Evolutionary conservation across 345 rosid species (phyloP), one percentile per base, ranked within the genome.

Genomic region (Microthlaspi erraticum): DNA sequence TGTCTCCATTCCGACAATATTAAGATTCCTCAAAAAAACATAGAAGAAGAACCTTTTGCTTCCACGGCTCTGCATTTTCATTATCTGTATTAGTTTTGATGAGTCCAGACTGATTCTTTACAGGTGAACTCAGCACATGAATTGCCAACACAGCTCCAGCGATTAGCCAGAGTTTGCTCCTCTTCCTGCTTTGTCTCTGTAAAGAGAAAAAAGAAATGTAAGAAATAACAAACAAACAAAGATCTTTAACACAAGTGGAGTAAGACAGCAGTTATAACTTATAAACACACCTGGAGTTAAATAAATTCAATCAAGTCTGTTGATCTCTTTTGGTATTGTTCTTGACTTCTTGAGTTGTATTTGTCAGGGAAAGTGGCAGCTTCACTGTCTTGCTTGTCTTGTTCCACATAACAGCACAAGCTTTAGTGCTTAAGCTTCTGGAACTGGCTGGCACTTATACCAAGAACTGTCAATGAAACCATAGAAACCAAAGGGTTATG

Each of bases 111-210:
- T 68, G 59, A 61, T 46, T n/a, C n/a, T n/a, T 58, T 59, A 66
- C 75, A 42, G 59, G 54, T 54, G 46, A 55, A 63, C 0, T 63
- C 64, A 76, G 79, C 71, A 64, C 79, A 70, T 76, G 79, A 62
- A 39, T 19, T 69, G 79, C 60, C 75, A 76, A 55, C 75, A 76
- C 17, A 48, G 41, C 48, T 76, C 74, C 79, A 76, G 79, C 75
- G 63, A 63, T 70, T 49, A n/a, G 7, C 17, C 16, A 48, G 70
- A 67, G 65, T 43, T 63, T 75, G 66, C 31, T 61, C 53, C 16
- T 31, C 69, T 20, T 45, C 6, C 53, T 53, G 42, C 49, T 67
- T 19, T 26, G 42, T 37, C 49, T 74, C 55, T 51, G 62, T 60
- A 51, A 67, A 62, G 70, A 62, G 29, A 10, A 14, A 10, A 17